phyloP scores from a whole-genome alignment of 257 asterid species.

The Penstemon barbatus region DNA sequence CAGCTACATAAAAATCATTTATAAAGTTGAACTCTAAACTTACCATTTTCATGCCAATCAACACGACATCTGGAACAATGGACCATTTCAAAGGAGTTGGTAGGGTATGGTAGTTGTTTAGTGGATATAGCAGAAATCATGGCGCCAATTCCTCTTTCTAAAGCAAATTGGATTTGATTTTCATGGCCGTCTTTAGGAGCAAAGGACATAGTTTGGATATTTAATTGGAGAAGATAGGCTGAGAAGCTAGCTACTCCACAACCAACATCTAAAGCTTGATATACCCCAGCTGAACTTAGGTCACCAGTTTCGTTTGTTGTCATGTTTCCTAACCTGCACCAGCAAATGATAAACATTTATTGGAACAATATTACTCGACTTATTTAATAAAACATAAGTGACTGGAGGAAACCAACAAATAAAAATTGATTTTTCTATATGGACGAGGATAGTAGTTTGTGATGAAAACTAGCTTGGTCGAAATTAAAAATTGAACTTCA shows the following conservation, averaged over 20 bases:
- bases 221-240: constrained; percentile 79
- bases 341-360: constrained; percentile 2
- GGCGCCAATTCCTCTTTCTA: constrained; percentile 90
- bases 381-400: not conserved
- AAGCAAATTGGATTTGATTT: constrained; percentile 92
- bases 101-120: constrained; percentile 84
- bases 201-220: constrained; percentile 84
- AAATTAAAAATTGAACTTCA: too few relatives aligned
- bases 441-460: too few relatives aligned
- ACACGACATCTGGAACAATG: constrained; percentile 96
- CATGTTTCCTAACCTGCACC: constrained; percentile 90
- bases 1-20: not conserved
- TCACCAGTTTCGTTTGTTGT: constrained; percentile 69
- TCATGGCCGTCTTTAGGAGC: constrained; percentile 97
- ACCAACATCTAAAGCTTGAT: constrained; percentile 90
- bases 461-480: too few relatives aligned
- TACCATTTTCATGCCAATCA: constrained; percentile 88
- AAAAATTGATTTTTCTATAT: too few relatives aligned
- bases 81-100: constrained; percentile 85
- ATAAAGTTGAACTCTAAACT: constrained; percentile 16
- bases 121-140: constrained; percentile 81
- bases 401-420: too few relatives aligned
- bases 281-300: constrained; percentile 69
- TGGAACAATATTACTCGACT: not conserved
- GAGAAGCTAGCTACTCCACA: constrained; percentile 99